Base-by-base conservation (phyloP, 2,329 filamentous ascomycete genomes). In the Xylariaceae sp. region DNA sequence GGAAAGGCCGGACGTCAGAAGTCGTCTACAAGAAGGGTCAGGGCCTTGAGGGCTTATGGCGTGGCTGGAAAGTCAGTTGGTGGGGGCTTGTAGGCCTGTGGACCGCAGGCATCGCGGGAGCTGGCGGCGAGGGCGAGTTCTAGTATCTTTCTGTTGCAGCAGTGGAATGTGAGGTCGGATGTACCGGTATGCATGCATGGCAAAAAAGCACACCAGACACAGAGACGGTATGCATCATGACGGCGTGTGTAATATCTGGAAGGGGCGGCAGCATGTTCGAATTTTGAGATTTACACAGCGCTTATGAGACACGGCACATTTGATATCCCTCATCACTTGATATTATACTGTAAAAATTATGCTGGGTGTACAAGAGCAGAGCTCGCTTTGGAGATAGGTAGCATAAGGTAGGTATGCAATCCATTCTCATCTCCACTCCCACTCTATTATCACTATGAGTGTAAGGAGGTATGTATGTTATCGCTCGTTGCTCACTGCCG, bases 11-110 rank as follows among this genome's bases (percentile, higher is more conserved):
- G 49, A 55, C 71, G 1, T 58, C 67, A 6, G 73, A 77, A 58
- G 66, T 70, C 4, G 69, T 76, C 4, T 75, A 76, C 56, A 71
- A 71, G 46, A 81, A 79, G 60, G 86, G 86, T 0, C 86, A 89
- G 63, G 86, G 86, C 4, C 64, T 85, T 9, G 75, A 82, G 39
- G 86, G 86, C 0, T 71, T 89, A 11, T 87, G 85, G 77, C 73
- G 86, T 31, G 86, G 86, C 0, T 90, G 86, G 85, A 83, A 87
- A 65, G 84, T 89, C 35, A 87, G 83, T 51, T 88, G 87, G 74
- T 89, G 86, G 85, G 86, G 86, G 0, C 67, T 90, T 6, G 81
- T 89, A 11, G 86, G 86, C 9, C 75, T 90, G 10, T 90, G 86
- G 86, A 81, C 82, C 7, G 85, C 85, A 19, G 80, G 81, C 33